Evolutionary conservation across 805 yeast genomes (phyloP), one percentile per base, ranked within the genome.

Genomic region (Millerozyma acaciae): DNA sequence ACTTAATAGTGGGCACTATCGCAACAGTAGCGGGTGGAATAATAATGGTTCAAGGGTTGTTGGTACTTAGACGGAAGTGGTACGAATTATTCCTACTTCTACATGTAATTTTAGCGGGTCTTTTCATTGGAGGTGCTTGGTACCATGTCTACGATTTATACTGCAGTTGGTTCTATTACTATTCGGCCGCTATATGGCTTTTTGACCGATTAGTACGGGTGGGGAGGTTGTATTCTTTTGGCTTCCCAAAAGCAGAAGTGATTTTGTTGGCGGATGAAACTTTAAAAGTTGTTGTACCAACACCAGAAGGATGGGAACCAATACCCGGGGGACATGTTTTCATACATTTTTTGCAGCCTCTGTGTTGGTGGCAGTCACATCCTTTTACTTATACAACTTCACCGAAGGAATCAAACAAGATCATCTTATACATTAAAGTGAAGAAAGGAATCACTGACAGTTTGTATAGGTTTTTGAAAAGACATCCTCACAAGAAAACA

Each of bases 131-230:
- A n/a, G 76, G 74, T 2, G 70, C 75, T 3, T 70, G 71, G 60
- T 29, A 59, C 6, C 82, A 76, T 40, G 66, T 78, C 51, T 64
- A 70, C 44, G 45, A 60, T 59, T 44, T 59, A 18, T 52, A 48
- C 18, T 60, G 57, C 31, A 38, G 50, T 21, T 53, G 62, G 54
- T 72, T 59, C n/a, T 48, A 55, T 38, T 76, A 73, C 36, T 71
- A 76, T 4, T 50, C 79, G 6, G 68, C 76, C 38, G 80, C 76
- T 0, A 64, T 86, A 6, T 87, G 95, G 95, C 69, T 63, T 2
- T 66, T 76, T 43, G 94, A 87, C 50, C 63, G 89, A 35, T 39
- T 76, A 0, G 47, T 73, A 9, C 69, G 95, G 42, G 38, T 79
- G 8, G 58, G 68, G 1, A 69, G 86, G 34, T 54, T 85, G 2